phyloP scores from a whole-genome alignment of 73 alveolate species.

The Tetrahymena malaccensis region DNA sequence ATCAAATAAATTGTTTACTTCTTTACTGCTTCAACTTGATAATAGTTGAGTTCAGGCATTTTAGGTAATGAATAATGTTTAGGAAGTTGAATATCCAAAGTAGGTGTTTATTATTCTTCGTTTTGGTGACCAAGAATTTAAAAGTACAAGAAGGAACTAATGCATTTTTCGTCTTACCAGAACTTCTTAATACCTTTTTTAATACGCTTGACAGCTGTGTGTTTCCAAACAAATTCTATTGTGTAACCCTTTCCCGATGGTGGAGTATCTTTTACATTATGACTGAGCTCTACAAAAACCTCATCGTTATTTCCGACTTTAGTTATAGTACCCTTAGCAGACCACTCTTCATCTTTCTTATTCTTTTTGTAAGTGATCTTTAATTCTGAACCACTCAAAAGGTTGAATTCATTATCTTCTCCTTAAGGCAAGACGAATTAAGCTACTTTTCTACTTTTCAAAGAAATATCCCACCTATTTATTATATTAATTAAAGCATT shows the following conservation, averaged over 20 bases:
- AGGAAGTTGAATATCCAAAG: constrained; percentile 43
- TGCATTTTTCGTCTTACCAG: constrained; percentile 73
- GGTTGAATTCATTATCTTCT: constrained; percentile 31
- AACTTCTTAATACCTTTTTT: constrained; percentile 75
- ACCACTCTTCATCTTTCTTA: constrained; percentile 35
- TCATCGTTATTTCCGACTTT: constrained; percentile 90
- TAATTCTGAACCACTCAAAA: constrained; percentile 17
- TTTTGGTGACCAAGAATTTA: constrained; percentile 84
- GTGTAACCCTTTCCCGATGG: constrained; percentile 71
- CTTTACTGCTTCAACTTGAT: constrained; percentile 80
- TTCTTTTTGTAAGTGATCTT: neutral
- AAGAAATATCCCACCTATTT: constrained; percentile 33
- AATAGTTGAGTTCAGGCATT: constrained; percentile 94
- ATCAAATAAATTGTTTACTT: neutral
- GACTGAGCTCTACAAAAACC: constrained; percentile 75
- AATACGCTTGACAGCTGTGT: constrained; percentile 98
- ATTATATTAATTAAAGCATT: neutral
- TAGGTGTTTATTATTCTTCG: constrained; percentile 53
- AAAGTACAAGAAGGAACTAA: constrained; percentile 70
- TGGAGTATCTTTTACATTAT: constrained; percentile 57
- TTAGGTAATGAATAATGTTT: constrained; percentile 90
- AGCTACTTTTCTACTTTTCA: constrained; percentile 26
- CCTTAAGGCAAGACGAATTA: constrained; percentile 14
- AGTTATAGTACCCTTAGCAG: constrained; percentile 84
- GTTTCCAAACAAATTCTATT: constrained; percentile 96